Base-by-base conservation (phyloP, 2,329 filamentous ascomycete genomes). In the Pseudogymnoascus sp. region DNA sequence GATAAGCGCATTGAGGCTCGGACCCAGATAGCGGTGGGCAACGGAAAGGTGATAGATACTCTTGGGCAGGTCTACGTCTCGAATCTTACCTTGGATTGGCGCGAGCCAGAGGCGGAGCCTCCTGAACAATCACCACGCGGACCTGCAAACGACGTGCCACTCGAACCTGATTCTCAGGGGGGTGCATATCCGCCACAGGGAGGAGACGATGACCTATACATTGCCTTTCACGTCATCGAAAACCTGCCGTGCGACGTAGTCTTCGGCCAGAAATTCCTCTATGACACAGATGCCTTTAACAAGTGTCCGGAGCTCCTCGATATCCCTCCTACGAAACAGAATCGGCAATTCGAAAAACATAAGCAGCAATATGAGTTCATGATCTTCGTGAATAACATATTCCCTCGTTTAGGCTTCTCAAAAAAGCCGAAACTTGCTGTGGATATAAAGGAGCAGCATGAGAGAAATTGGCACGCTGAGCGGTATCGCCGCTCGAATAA, bases 11-110 rank as follows among this genome's bases (percentile, higher is more conserved):
- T 7, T 6, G 54, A 54, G 4, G 45, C 36, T 31, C 36, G 54
- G 13, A 36, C 28, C 16, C 6, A 25, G 23, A 28, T 61, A 61
- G 19, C 6, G 60, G 4, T 61, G 6, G 60, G 60, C 0, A 41
- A 19, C 7, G 34, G 34, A n/a, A 21, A 37, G n/a, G 34, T 23
- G 16, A 41, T 61, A 41, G 34, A 61, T 25, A 61, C 60, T 16
- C 21, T 61, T 6, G 60, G 60, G 21, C 60, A 41, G 34, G 60
- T 66, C 19, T 48, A 62, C 51, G 45, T 66, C 36, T 61, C 36
- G 14, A 48, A 48, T 48, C 21, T 48, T 25, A 48, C 43, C 6
- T 7, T 48, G 43, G 43, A 48, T 48, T 48, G 43, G 43, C 43
- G 43, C 6, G 43, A 48, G 43, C 21, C 43, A 25, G 43, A 25